Conservation (phyloP, 2,329 filamentous ascomycete genomes). For the Trichoderma pleuroti region DNA sequence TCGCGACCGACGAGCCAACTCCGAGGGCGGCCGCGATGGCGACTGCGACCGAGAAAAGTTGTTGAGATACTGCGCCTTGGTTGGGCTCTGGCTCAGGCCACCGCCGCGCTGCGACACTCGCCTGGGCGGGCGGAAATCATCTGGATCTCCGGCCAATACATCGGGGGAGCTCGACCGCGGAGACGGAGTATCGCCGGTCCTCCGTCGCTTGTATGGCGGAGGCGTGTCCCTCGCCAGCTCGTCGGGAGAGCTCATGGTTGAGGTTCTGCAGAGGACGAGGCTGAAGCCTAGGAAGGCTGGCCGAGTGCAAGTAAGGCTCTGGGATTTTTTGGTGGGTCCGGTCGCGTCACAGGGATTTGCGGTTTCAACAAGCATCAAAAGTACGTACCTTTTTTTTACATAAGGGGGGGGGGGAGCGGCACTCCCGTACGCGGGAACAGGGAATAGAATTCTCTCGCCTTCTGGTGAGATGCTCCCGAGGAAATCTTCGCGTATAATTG, state of each 20-base stretch:
- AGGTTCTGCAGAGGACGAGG: constrained; percentile 17
- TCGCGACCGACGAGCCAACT: constrained; percentile 30
- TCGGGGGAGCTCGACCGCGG: constrained; percentile 27
- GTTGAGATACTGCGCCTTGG: constrained; percentile 23
- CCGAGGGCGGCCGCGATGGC: constrained; percentile 28
- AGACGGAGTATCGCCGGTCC: constrained; percentile 31
- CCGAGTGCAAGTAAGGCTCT: constrained; percentile 15
- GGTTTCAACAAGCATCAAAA: not conserved
- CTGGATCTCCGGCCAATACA: constrained; percentile 20
- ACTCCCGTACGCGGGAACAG: not conserved
- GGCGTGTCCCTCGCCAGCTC: constrained; percentile 27
- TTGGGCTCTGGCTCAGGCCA: constrained; percentile 26
- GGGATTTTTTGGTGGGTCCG: constrained; percentile 17
- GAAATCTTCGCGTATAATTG: not conserved
- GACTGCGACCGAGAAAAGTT: constrained; percentile 18
- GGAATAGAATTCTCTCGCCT: not conserved
- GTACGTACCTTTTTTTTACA: not conserved
- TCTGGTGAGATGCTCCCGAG: not conserved
- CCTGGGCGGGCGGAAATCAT: constrained; percentile 10
- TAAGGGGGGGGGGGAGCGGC: not conserved
- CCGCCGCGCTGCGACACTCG: constrained; percentile 15
- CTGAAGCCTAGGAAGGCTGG: constrained; percentile 13
- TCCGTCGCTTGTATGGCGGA: constrained; percentile 32
- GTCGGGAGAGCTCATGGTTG: constrained; percentile 31
- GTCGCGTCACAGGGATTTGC: constrained; percentile 10